Evolutionary conservation across 2,329 filamentous ascomycete species (phyloP).

Genomic region (Exophiala phaeomuriformis): DNA sequence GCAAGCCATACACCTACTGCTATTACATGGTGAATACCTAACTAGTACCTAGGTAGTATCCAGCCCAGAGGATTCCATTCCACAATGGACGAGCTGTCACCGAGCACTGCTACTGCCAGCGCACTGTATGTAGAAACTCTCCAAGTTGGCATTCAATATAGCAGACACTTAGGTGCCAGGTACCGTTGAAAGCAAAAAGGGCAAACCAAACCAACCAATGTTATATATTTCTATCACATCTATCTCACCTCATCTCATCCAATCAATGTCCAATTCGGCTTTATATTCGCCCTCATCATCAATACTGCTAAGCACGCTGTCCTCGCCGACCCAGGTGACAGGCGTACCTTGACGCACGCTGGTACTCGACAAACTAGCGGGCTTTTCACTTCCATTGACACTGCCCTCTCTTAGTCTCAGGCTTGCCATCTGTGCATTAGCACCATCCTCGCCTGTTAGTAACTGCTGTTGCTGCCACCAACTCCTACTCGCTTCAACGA

Average conservation of each 20-base stretch:
- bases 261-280: conserved; percentile 27
- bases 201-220: not conserved
- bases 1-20: too few species aligned
- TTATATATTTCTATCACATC: too few species aligned
- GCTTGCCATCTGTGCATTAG: not conserved
- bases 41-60: too few species aligned
- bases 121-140: too few species aligned
- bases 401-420: conserved; percentile 11
- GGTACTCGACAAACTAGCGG: conserved; percentile 13
- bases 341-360: conserved; percentile 18
- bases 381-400: conserved; percentile 20
- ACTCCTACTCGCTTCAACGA: conserved; percentile 41
- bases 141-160: too few species aligned
- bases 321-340: conserved; percentile 25
- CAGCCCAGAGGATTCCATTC: too few species aligned
- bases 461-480: conserved; percentile 37
- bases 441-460: not conserved
- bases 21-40: too few species aligned
- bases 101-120: too few species aligned
- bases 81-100: too few species aligned
- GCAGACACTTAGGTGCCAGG: too few species aligned
- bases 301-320: conserved; percentile 25
- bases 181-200: too few species aligned
- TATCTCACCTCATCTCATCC: conserved; percentile 22
- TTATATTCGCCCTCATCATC: conserved; percentile 27